These are phyloP conservation scores for Phyllosticta citribraziliensis DNA, from an alignment of 2,329 filamentous ascomycete genomes.

Conservation along the genomic window DNA sequence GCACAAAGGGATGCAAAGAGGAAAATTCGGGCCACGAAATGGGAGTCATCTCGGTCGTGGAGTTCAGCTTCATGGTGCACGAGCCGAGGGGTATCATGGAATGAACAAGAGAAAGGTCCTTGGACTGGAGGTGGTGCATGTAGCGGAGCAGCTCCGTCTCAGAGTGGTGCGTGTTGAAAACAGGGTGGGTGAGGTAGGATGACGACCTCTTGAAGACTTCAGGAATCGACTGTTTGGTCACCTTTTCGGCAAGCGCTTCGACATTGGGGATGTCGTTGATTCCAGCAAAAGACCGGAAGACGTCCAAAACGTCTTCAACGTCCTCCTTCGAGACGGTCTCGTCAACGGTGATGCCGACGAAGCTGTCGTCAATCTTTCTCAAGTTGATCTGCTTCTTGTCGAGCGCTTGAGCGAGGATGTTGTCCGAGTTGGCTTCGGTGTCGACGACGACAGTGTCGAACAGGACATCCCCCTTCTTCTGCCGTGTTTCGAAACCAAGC, in stretches of 20 bases:
- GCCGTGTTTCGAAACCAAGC: slow-evolving; percentile 54
- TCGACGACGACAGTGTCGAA: slow-evolving; percentile 73
- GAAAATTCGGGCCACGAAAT: slow-evolving; percentile 68
- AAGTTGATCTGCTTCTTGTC: slow-evolving; percentile 49
- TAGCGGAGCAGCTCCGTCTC: slow-evolving; percentile 92
- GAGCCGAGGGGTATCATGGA: slow-evolving; percentile 97
- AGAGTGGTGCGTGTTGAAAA: slow-evolving; percentile 91
- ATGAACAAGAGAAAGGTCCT: slow-evolving; percentile 86
- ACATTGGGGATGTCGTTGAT: slow-evolving; percentile 35
- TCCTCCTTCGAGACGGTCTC: slow-evolving; percentile 56
- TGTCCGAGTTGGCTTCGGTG: slow-evolving; percentile 40
- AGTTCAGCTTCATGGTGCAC: slow-evolving; percentile 98
- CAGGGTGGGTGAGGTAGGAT: slow-evolving; percentile 72
- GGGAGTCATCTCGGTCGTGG: slow-evolving; percentile 84
- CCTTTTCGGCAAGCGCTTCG: slow-evolving; percentile 7
- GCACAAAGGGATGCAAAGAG: slow-evolving; percentile 72
- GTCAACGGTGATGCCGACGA: slow-evolving; percentile 67
- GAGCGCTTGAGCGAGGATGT: slow-evolving; percentile 43
- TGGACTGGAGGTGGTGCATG: slow-evolving; percentile 86
- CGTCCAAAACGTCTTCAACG: slow-evolving; percentile 46
- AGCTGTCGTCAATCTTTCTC: slow-evolving; percentile 49
- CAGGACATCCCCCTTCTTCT: slow-evolving; percentile 47
- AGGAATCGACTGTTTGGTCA: slow-evolving; percentile 33
- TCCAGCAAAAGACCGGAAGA: slow-evolving; percentile 41
- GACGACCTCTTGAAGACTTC: slow-evolving; percentile 59